Conservation (phyloP, 2,329 filamentous ascomycete genomes). For the Diaporthe caulivora region DNA sequence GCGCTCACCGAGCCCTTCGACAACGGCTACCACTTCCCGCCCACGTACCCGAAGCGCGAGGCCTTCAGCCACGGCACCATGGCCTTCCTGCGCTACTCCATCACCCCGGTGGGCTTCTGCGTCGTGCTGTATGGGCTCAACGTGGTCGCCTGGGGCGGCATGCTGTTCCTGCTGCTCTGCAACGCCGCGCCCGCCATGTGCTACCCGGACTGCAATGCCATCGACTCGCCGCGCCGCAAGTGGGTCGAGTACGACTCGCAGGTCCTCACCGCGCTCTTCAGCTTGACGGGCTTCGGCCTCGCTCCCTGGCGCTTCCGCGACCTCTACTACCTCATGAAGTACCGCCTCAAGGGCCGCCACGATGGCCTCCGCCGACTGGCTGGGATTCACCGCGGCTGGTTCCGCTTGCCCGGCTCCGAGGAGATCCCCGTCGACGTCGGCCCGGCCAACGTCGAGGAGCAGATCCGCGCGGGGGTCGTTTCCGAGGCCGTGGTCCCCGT, state of each 20-base stretch:
- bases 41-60: conserved; percentile 70
- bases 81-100: conserved; percentile 79
- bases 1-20: conserved; percentile 58
- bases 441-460: conserved; percentile 62
- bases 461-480: conserved; percentile 48
- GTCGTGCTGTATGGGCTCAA: conserved; percentile 85
- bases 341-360: conserved; percentile 65
- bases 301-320: conserved; percentile 89
- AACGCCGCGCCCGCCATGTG: conserved; percentile 83
- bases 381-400: conserved; percentile 81
- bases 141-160: conserved; percentile 89
- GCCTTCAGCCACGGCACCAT: conserved; percentile 69
- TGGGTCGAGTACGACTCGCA: conserved; percentile 92
- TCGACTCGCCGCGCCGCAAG: conserved; percentile 80
- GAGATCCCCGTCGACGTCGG: conserved; percentile 66
- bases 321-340: conserved; percentile 78
- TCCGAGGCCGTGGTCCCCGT: conserved; percentile 68
- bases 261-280: conserved; percentile 87
- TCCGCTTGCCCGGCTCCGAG: conserved; percentile 77
- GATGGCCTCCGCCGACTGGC: conserved; percentile 76
- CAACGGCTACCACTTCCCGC: conserved; percentile 77
- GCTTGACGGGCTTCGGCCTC: conserved; percentile 86
- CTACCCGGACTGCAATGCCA: conserved; percentile 75
- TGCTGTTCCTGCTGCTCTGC: conserved; percentile 88
- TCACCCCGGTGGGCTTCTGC: conserved; percentile 81